phyloP scores from a whole-genome alignment of 495 filamentous ascomycete species.

The Astrothelium subdiscretum region DNA sequence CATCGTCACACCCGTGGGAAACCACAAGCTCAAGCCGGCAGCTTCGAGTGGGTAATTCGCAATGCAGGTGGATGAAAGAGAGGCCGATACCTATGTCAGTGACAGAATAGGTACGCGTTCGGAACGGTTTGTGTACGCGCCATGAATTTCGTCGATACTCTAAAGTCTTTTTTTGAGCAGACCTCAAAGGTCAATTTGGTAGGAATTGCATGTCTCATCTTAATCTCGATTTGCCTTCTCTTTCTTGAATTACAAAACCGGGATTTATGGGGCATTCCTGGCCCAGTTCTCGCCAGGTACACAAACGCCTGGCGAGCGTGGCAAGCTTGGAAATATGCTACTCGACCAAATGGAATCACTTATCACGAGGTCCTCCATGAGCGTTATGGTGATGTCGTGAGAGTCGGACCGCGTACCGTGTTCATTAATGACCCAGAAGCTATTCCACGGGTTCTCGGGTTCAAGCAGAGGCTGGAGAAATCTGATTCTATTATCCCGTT shows the following conservation, averaged over 20 bases:
- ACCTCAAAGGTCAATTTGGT: not conserved
- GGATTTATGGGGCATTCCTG: not conserved
- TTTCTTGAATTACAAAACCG: not conserved
- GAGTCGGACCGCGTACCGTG: not conserved
- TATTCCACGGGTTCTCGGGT: not conserved
- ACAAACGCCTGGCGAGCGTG: not conserved
- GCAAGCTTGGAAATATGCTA: not conserved
- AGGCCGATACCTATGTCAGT: not conserved
- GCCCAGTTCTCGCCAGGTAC: not conserved
- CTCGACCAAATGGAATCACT: slow-evolving; percentile 1
- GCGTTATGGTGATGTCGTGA: not conserved
- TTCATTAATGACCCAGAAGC: not conserved
- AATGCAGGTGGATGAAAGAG: not conserved
- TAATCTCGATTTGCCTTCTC: not conserved
- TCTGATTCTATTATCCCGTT: not conserved
- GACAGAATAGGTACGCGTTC: not conserved
- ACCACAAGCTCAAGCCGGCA: not conserved
- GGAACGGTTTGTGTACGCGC: not conserved
- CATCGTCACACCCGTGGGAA: not conserved
- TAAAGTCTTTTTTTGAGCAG: not conserved
- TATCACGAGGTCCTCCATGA: not conserved
- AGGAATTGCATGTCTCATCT: not conserved
- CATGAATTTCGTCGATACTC: not conserved
- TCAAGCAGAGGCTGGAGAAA: not conserved
- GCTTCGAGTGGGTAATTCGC: not conserved